Base-by-base conservation (phyloP, 495 filamentous ascomycete genomes). In the Neurospora sublineolata region DNA sequence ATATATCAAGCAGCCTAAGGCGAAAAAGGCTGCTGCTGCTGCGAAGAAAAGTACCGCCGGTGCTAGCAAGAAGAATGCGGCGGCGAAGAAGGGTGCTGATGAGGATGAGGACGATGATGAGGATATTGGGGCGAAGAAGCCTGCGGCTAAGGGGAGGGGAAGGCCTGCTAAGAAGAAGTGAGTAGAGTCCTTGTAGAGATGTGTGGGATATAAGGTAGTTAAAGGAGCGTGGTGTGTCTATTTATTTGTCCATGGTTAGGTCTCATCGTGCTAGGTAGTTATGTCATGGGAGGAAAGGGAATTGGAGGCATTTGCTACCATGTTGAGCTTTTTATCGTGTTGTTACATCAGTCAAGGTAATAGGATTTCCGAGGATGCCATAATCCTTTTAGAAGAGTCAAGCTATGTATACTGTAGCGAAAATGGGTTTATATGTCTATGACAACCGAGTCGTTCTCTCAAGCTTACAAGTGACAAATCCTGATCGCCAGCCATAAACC, bases 1-100 rank as follows among this genome's bases (percentile, higher is more conserved):
- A 79, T 97, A 97, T 80, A 92, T 97, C 78, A 97, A 94, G 80
- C 84, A 89, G 77, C 91, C 94, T 11, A 97, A 97, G 84, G 83
- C 83, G 69, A 93, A 92, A 83, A 97, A 97, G 84, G 83, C 83
- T 68, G 92, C 92, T 68, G 92, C 92, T 83, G 79, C 80, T 64
- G 80, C 83, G 1, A 86, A 86, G 74, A 87, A 87, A 68, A 79
- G 18, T 20, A 44, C 41, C 41, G 1, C 76, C 12, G 74, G 81
- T 20, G 70, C 79, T 37, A 76, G 73, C 41, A 77, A 76, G 23
- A 88, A 86, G 71, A 77, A 77, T 69, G 37, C 72, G 75, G 75
- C 69, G 75, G 75, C 69, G 77, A 84, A 80, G 75, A 72, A 36
- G n/a, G 74, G 70, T 11, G 74, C 72, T 36, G 75, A 74, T 6